Evolutionary conservation across 176 grass and related monocot genomes (phyloP).

Genomic region (Elymus sibiricus): DNA sequence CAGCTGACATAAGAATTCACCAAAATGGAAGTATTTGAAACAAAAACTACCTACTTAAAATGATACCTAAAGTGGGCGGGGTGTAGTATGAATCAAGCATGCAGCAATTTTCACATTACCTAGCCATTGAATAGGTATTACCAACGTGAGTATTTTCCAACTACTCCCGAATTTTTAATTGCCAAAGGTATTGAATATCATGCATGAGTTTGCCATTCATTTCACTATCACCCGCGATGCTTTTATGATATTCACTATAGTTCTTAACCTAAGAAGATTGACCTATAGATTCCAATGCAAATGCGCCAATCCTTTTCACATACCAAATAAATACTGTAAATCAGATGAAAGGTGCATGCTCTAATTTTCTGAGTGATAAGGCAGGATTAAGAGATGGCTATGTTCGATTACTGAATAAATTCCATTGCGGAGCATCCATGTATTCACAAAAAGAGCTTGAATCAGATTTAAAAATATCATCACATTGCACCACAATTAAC

Average conservation of each 20-base stretch:
- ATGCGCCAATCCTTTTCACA: neutral
- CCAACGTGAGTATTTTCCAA: neutral
- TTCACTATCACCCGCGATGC: conserved; percentile 1
- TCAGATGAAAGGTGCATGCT: neutral
- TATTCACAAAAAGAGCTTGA: neutral
- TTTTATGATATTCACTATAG: conserved; percentile 1
- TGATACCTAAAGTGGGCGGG: neutral
- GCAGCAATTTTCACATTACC: conserved; percentile 20
- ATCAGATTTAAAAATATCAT: neutral
- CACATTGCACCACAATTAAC: neutral
- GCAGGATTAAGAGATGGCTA: neutral
- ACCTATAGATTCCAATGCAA: neutral
- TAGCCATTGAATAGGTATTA: conserved; percentile 10
- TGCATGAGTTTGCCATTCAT: neutral
- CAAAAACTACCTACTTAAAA: neutral
- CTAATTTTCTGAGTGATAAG: neutral
- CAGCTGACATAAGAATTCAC: neutral
- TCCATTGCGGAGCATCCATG: neutral
- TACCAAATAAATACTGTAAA: neutral
- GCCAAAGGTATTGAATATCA: neutral
- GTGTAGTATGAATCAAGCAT: conserved; percentile 15
- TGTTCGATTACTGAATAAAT: neutral
- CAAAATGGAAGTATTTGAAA: neutral
- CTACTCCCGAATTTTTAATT: conserved; percentile 11
- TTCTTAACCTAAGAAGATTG: conserved; percentile 1